Conservation (phyloP, 163 green algal genomes). For the Scenedesmus sp. region DNA sequence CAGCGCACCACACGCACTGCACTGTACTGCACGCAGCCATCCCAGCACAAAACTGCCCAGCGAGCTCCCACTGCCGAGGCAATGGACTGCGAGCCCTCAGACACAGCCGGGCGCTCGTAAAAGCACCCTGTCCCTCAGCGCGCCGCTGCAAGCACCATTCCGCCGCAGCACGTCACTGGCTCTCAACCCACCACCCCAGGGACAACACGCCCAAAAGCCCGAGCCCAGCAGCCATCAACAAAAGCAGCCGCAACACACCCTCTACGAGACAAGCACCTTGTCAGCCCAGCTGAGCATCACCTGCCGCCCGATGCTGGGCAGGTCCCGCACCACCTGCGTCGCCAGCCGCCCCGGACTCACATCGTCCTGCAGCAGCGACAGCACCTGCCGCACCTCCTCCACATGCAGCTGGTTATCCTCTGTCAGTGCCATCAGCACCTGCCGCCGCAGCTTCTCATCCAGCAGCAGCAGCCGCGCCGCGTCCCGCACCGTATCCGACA, state of each 20-base stretch:
- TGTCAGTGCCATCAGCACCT: constrained; percentile 95
- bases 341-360: constrained; percentile 78
- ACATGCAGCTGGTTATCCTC: constrained; percentile 96
- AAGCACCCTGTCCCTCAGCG: too few relatives aligned
- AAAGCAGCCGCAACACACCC: background rate
- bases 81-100: too few relatives aligned
- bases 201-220: too few relatives aligned
- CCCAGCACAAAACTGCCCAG: background rate
- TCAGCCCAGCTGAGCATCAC: constrained; percentile 87
- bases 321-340: constrained; percentile 63
- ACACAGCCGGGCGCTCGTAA: too few relatives aligned
- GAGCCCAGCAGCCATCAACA: background rate
- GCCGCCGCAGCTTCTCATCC: constrained; percentile 85
- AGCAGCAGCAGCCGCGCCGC: constrained; percentile 82
- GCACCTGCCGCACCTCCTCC: constrained; percentile 78
- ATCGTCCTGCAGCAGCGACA: constrained; percentile 78
- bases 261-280: constrained; percentile 75
- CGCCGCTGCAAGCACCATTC: too few relatives aligned
- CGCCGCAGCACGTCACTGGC: too few relatives aligned
- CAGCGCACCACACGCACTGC: background rate
- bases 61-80: too few relatives aligned
- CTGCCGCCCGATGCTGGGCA: constrained; percentile 76
- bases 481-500: constrained; percentile 88
- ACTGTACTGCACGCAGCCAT: background rate
- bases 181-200: too few relatives aligned